Base-by-base conservation (phyloP, 139 green algal species). In the Chlorella sp. region DNA sequence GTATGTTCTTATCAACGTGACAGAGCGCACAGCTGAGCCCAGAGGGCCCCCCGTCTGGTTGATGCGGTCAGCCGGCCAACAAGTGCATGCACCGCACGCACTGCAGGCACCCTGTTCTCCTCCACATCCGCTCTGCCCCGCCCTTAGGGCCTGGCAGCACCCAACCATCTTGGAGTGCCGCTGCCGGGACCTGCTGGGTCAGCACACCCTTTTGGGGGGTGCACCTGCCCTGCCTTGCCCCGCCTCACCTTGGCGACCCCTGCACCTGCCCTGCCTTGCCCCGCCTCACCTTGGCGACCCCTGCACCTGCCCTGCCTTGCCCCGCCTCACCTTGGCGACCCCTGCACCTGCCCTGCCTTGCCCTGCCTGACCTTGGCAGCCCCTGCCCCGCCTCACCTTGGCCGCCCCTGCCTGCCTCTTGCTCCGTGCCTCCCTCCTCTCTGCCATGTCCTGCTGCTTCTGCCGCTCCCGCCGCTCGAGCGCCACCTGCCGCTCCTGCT, bases 371-470 rank as follows among this genome's bases (percentile, higher is more conserved):
- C 66, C 40, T 88, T 88, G 84, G 68, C 84, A 0, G 84, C 68
- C 19, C 30, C 84, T 39, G 64, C 21, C 40, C 24, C 28, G 15
- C n/a, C 18, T 28, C 84, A 22, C 66, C 40, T 88, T 88, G 84
- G 68, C 84, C 0, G 84, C 68, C 19, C 30, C 84, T 39, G 64
- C 21, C 40, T 88, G 84, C 68, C 84, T 66, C 84, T 64, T 39
- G 60, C 57, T 30, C 28, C 84, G 84, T 40, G 37, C 26, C 40
- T 68, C 40, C 84, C 48, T 81, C 28, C 53, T 48, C 42, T 82
- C 32, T 26, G 60, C 32, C 71, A 28, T 26, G 66, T 64, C 64
- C 26, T 28, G 14, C 75, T 64, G 4, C 42, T 61, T 28, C 14
- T 85, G 39, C 78, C 3, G 39, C 40, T 66, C 24, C 40, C 57